A percentile compares a stretch with the other conserved stretches of the same genome.
These are phyloP conservation scores for Pleurotus eryngii DNA, from an alignment of 768 basidiomycete species.

Conservation along the genomic window DNA sequence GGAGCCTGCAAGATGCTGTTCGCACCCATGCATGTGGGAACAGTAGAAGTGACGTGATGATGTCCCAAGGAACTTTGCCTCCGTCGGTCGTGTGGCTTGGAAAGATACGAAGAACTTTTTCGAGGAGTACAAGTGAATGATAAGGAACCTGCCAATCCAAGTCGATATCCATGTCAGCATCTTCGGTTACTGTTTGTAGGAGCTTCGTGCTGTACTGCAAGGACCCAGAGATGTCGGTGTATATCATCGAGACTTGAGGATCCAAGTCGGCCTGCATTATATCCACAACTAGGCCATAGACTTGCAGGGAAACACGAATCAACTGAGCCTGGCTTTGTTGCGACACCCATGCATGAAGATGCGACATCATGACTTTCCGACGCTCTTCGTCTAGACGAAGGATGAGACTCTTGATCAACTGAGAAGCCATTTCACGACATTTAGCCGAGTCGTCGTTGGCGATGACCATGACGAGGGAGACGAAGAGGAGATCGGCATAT, in stretches of 20 bases:
- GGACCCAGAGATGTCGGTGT: constrained; percentile 54
- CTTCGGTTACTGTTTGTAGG: constrained; percentile 38
- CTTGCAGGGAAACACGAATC: constrained; percentile 71
- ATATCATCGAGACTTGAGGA: constrained; percentile 43
- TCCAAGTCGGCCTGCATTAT: constrained; percentile 46
- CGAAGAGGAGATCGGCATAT: constrained; percentile 85
- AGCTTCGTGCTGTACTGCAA: constrained; percentile 41
- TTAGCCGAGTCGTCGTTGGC: constrained; percentile 92
- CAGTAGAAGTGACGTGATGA: constrained; percentile 62
- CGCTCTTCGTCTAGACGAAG: constrained; percentile 60
- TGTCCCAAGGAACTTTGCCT: constrained; percentile 57
- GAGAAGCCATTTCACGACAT: constrained; percentile 86
- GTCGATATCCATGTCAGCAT: constrained; percentile 46
- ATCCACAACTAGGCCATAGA: constrained; percentile 81
- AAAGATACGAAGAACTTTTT: constrained; percentile 58
- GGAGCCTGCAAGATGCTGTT: constrained; percentile 68
- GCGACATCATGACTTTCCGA: constrained; percentile 54
- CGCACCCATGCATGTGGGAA: constrained; percentile 97
- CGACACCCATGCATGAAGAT: constrained; percentile 77
- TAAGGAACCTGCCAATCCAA: constrained; percentile 82
- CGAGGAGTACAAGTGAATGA: constrained; percentile 65
- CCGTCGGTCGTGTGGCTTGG: constrained; percentile 45
- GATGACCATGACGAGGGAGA: constrained; percentile 86
- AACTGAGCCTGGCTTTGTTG: constrained; percentile 61
- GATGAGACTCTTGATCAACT: constrained; percentile 77